Conservation (phyloP, 169 alveolate species). For the Fabrea salina region DNA sequence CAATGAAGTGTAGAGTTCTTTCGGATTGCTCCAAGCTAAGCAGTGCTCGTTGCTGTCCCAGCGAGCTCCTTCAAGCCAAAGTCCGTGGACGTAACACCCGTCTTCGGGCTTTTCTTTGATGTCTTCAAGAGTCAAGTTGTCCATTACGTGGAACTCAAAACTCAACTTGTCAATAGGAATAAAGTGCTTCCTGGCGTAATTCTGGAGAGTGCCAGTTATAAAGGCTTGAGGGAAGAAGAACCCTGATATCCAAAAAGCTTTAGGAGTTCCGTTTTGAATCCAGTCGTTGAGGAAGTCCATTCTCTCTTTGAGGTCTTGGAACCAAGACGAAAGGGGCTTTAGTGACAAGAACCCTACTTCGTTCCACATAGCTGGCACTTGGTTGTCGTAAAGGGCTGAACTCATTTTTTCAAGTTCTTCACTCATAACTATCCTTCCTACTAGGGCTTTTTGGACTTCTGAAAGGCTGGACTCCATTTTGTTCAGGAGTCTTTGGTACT, state of each 20-base stretch:
- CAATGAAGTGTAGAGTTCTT: constrained; percentile 87
- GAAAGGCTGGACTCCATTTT: constrained; percentile 75
- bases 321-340: constrained; percentile 85
- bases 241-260: constrained; percentile 87
- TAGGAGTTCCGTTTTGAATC: constrained; percentile 86
- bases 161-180: constrained; percentile 84
- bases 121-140: constrained; percentile 70
- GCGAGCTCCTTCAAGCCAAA: constrained; percentile 84
- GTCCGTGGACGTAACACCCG: constrained; percentile 85
- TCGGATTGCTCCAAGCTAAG: constrained; percentile 76
- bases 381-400: constrained; percentile 82
- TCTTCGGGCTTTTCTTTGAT: constrained; percentile 85
- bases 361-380: constrained; percentile 89
- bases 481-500: constrained; percentile 86
- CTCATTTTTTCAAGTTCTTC: constrained; percentile 89
- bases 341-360: constrained; percentile 87
- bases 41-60: constrained; percentile 77
- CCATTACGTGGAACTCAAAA: constrained; percentile 76
- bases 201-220: constrained; percentile 86
- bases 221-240: constrained; percentile 94
- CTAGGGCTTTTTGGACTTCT: constrained; percentile 88
- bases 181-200: constrained; percentile 86
- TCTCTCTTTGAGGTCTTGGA: constrained; percentile 84
- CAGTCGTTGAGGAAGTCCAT: constrained; percentile 77
- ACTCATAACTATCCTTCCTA: constrained; percentile 90